Evolutionary conservation across 176 grass and related monocot species (phyloP), one percentile per base, ranked within the genome.

Genomic region (Dendrocalamus sinicus): DNA sequence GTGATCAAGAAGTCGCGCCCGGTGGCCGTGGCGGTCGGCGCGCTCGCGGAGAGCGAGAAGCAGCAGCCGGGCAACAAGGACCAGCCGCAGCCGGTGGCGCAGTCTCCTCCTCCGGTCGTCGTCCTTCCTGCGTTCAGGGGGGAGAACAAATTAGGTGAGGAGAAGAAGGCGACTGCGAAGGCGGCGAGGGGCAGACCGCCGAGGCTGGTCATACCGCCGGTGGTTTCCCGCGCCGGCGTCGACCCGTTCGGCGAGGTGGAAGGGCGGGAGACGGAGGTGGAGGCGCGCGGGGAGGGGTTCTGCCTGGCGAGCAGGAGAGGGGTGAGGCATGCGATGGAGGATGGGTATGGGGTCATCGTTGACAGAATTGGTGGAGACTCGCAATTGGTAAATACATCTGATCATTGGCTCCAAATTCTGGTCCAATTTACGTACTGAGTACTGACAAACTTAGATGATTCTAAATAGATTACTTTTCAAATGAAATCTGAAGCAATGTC

Each of bases 321-420:
- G 24, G 73, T 78, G 28, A 81, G 95, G 32, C 86, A 84, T 64
- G 89, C 80, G 35, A 97, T 97, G 95, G 95, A 97, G 40, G 92
- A 97, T 77, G 92, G 87, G 1, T 95, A 91, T 24, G 89, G 76
- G 2, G 79, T 84, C 0, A 81, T 90, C 70, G 58, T 77, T 19
- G 19, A 92, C 22, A 55, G 43, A 11, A 55, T 75, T 17, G 19
- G 58, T 20, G 76, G 71, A 40, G 48, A 32, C 8, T 84, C 92
- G 11, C 81, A 87, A 79, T 19, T 94, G 95, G 95, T 97, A 91
- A 80, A 22, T 77, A 5, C 41, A 8, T 58, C 14, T 45, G 44
- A 45, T 57, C 3, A 37, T 68, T 23, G 7, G 23, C 61, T 60
- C 35, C 28, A 23, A 50, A 50, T 82, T 82, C 19, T 6, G 45